Evolutionary conservation across 345 rosid genomes (phyloP), one percentile per base, ranked within the genome.

Genomic region (Eucalyptus regnans): DNA sequence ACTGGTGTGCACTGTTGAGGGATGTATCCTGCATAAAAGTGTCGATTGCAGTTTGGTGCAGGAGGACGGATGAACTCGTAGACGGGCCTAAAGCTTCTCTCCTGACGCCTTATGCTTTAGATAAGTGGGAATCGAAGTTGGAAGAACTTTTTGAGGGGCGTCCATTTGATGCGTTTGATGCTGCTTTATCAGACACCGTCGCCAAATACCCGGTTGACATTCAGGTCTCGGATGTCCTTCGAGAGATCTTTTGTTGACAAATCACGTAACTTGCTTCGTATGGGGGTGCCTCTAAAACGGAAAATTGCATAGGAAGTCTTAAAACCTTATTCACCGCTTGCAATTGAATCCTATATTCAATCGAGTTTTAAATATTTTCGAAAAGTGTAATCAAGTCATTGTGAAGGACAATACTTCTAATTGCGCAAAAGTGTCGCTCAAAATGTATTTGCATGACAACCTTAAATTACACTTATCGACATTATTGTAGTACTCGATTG

Each of bases 31-130:
- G 97, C 94, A 97, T 86, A 94, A 97, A 89, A 95, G 96, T 7
- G 98, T 95, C 90, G 96, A 96, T 25, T 90, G 83, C 90, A 93
- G 95, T 94, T 62, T 94, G 95, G 94, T 93, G 95, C 87, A 91
- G 95, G 76, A 93, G 95, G 88, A 94, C 94, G 27, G 95, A 94
- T 87, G 95, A 94, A 91, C 93, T 97, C 18, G 97, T 97, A 9
- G 97, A 95, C 83, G 97, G 97, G 85, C 97, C 98, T n/a, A 94
- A 97, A 89, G 97, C 99, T 54, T 93, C 97, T 16, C 98, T 95
- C 88, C 95, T 97, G 91, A 95, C 97, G 29, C 97, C 98, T 15
- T 91, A 90, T 85, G 99, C 97, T 43, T 92, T 97, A 87, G 97
- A 96, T 90, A 91, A 97, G 90, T 97, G 98, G 98, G 99, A 97